Evolutionary conservation across 2,329 filamentous ascomycete species (phyloP).

Genomic region (Acephala macrosclerotiorum): DNA sequence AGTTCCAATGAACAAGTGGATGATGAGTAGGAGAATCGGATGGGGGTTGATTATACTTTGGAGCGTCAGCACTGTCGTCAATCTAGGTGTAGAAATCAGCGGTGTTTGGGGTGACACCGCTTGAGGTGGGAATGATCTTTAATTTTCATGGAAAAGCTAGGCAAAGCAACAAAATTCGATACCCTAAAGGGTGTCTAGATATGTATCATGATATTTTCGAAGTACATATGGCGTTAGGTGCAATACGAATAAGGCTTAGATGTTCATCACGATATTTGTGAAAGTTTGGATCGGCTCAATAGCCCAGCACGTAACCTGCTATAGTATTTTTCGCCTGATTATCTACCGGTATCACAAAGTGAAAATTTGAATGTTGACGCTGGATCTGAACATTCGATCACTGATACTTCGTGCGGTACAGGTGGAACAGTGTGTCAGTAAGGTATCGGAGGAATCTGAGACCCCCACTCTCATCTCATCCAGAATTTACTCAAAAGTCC

Average conservation of each 20-base stretch:
- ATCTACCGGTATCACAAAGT: neutral
- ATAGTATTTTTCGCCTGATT: neutral
- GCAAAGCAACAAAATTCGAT: slow-evolving; percentile 12
- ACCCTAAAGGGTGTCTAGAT: slow-evolving; percentile 3
- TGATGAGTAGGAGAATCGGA: slow-evolving; percentile 83
- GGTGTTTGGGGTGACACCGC: slow-evolving; percentile 48
- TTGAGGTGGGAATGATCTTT: slow-evolving; percentile 5
- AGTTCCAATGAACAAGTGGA: slow-evolving; percentile 87
- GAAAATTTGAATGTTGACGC: neutral
- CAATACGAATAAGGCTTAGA: neutral
- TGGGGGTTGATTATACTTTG: slow-evolving; percentile 82
- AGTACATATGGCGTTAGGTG: neutral
- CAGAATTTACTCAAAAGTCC: neutral
- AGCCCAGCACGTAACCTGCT: no score
- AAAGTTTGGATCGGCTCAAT: no score
- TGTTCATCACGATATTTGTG: neutral
- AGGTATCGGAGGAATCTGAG: neutral
- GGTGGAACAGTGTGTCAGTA: neutral
- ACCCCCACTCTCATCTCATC: slow-evolving; percentile 1
- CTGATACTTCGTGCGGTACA: slow-evolving; percentile 1
- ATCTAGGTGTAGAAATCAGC: slow-evolving; percentile 80
- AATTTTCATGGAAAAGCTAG: neutral
- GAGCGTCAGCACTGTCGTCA: slow-evolving; percentile 79
- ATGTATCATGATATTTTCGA: slow-evolving; percentile 5
- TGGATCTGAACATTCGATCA: neutral